These are phyloP conservation scores for Ceratonia siliqua DNA, from an alignment of 306 rosid species.

Conservation along the genomic window DNA sequence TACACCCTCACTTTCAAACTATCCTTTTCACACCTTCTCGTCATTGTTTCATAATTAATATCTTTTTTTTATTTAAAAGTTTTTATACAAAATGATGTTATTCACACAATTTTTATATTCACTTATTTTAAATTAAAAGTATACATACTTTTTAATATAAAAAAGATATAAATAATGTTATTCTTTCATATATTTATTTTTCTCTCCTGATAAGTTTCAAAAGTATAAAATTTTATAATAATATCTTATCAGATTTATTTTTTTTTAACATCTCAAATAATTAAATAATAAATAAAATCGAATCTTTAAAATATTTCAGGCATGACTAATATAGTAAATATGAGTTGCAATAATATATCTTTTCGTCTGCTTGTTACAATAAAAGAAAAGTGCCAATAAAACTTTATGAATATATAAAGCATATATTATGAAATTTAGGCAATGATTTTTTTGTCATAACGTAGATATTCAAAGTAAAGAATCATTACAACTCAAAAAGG, in stretches of 20 bases:
- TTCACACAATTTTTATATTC: no score
- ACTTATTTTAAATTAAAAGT: no score
- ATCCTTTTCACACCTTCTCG: constrained; percentile 16
- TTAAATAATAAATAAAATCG: not conserved
- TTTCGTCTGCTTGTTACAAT: constrained; percentile 21
- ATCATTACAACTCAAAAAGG: constrained; percentile 20
- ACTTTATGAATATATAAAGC: not conserved
- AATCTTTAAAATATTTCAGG: not conserved
- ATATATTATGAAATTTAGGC: constrained; percentile 32
- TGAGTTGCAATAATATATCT: not conserved
- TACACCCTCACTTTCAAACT: not conserved
- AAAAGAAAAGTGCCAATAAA: constrained; percentile 21
- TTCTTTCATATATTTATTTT: no score
- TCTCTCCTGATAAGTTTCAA: no score
- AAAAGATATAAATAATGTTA: no score
- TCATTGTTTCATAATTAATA: constrained; percentile 1
- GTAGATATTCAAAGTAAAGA: constrained; percentile 17
- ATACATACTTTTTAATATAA: no score
- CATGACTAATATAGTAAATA: not conserved
- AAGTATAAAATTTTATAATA: no score
- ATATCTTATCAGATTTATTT: no score
- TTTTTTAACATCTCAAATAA: no score
- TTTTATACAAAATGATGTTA: not conserved
- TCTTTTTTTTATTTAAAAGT: no score
- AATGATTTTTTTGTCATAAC: constrained; percentile 31